Base-by-base conservation (phyloP, 106 monocot genomes). In the Triglochin maritima region DNA sequence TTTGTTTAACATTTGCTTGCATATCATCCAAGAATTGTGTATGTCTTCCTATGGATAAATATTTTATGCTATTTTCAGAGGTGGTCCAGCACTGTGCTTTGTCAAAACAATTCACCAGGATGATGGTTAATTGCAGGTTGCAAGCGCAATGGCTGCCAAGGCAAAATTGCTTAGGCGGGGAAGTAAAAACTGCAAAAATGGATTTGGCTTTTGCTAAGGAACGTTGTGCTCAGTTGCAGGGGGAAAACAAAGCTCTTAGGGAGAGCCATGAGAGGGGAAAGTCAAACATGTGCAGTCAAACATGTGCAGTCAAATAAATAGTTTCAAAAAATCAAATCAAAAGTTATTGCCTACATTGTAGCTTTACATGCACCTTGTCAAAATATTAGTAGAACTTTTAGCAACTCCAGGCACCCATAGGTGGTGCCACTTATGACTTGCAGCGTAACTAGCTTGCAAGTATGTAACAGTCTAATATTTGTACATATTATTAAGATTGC, bases 81-180 rank as follows among this genome's bases (percentile, higher is more conserved):
- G 29, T 29, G 29, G 29, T 29, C 29, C 29, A 29, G 1, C 29
- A 29, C 29, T 29, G 29, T 29, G 1, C 29, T 29, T 29, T 29
- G 29, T 29, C 29, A 29, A 29, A 29, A 29, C 29, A 29, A 52
- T 52, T 52, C 7, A 52, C 7, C 17, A 50, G 14, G 8, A 5
- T 50, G 66, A 15, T 52, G 60, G 70, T 63, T 68, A 15, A n/a
- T 61, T 63, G 42, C 76, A 95, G 94, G 87, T 90, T 52, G 94
- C 90, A 44, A 89, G 83, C 83, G 90, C 87, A 50, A 95, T 95
- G 94, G 87, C 88, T 72, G 88, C 91, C 9, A 96, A 88, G 69
- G 86, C 84, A 29, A 96, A 96, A 63, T 81, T 96, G 71, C 87
- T 88, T 68, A 45, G 86, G 66, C 71, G 94, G 13, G 13, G 90